A percentile compares a stretch with the other conserved stretches of the same genome.
Conservation (phyloP, 225 moss, liverwort and hornwort genomes). For the Anthoceros angustus region DNA sequence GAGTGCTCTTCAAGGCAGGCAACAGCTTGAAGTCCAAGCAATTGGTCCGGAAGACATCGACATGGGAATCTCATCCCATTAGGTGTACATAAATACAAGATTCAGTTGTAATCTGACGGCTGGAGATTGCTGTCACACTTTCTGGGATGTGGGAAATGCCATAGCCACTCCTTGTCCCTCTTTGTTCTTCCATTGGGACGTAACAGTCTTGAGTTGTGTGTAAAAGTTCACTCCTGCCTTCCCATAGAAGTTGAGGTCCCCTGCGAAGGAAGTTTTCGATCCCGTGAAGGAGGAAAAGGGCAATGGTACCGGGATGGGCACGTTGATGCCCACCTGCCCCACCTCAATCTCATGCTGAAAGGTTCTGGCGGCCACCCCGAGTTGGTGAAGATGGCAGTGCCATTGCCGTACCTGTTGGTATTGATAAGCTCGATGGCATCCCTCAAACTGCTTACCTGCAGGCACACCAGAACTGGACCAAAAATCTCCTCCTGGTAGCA, state of each 20-base stretch:
- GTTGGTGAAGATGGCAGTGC: conserved; percentile 89
- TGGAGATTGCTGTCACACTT: conserved; percentile 8
- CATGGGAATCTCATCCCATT: too few species aligned
- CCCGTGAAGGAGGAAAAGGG: conserved; percentile 98
- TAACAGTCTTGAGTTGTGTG: conserved; percentile 84
- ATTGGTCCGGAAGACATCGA: too few species aligned
- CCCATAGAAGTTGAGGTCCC: conserved; percentile 92
- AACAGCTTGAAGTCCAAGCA: too few species aligned
- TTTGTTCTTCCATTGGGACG: conserved; percentile 72
- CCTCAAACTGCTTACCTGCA: conserved; percentile 56
- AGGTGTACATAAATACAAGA: too few species aligned
- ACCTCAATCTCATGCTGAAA: conserved; percentile 92
- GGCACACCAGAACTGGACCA: too few species aligned
- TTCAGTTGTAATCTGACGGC: too few species aligned
- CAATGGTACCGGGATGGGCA: conserved; percentile 89
- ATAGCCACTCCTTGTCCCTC: conserved; percentile 18
- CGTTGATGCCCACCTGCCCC: conserved; percentile 94
- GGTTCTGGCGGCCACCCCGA: conserved; percentile 81
- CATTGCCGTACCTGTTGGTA: conserved; percentile 77
- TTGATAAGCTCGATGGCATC: conserved; percentile 77
- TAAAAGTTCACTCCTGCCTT: conserved; percentile 85
- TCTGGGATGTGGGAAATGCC: conserved; percentile 31
- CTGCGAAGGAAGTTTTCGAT: conserved; percentile 80
- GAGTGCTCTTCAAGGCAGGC: too few species aligned
- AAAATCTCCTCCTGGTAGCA: too few species aligned